Conservation (phyloP, 2,329 filamentous ascomycete genomes). For the Neopestalotiopsis sp. region DNA sequence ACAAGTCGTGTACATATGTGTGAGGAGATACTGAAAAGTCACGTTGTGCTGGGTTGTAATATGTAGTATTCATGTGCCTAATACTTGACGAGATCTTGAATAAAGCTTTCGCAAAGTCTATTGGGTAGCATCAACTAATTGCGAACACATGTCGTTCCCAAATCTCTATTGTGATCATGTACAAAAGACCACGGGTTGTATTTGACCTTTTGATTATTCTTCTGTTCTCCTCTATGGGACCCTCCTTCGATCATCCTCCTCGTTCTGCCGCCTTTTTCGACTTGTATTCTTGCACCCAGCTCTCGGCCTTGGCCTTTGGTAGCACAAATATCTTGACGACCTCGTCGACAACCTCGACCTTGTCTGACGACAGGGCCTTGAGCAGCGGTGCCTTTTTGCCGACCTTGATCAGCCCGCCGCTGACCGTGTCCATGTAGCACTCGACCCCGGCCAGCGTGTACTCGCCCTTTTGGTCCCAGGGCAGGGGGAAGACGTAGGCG, state of each 20-base stretch:
- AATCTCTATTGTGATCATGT: too few species aligned
- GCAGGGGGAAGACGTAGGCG: slow-evolving; percentile 82
- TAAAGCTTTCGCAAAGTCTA: neutral
- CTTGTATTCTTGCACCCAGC: slow-evolving; percentile 89
- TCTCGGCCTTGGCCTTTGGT: slow-evolving; percentile 70
- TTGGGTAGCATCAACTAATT: neutral
- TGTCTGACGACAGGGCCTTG: slow-evolving; percentile 76
- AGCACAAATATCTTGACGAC: slow-evolving; percentile 84
- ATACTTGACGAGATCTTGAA: neutral
- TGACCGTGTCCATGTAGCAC: slow-evolving; percentile 85
- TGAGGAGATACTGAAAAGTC: neutral
- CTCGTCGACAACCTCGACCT: slow-evolving; percentile 86
- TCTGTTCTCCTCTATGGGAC: slow-evolving; percentile 17
- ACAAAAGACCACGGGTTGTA: too few species aligned
- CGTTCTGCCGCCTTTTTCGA: slow-evolving; percentile 65
- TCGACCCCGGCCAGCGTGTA: slow-evolving; percentile 75
- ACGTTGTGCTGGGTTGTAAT: neutral
- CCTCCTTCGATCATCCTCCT: slow-evolving; percentile 27
- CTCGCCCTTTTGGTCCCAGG: slow-evolving; percentile 77
- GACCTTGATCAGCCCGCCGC: slow-evolving; percentile 84
- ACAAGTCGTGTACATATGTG: neutral
- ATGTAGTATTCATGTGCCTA: neutral
- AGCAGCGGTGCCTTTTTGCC: slow-evolving; percentile 83
- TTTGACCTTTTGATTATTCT: slow-evolving; percentile 19
- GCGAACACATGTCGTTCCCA: too few species aligned